These are phyloP conservation scores for Venturia carpophila DNA, from an alignment of 2,329 filamentous ascomycete species.

Conservation along the genomic window DNA sequence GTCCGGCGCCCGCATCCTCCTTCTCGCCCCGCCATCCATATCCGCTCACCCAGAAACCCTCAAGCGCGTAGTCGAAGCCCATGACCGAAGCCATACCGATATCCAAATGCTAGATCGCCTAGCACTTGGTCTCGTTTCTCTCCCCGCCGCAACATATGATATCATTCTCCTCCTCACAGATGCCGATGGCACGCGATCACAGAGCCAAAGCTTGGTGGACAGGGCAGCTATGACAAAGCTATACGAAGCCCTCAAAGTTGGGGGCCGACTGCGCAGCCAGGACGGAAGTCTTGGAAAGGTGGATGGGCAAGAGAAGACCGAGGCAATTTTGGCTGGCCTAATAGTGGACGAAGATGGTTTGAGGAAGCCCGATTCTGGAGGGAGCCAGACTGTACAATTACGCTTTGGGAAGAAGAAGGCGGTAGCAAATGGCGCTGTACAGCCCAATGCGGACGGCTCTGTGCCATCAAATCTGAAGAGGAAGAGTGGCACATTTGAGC, in stretches of 20 bases:
- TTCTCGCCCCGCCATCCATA: conserved; percentile 85
- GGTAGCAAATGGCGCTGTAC: conserved; percentile 25
- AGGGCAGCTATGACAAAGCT: conserved; percentile 53
- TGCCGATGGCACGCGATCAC: conserved; percentile 56
- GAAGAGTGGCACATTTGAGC: conserved; percentile 32
- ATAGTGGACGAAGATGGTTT: conserved; percentile 57
- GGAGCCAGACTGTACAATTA: conserved; percentile 52
- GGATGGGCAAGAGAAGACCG: conserved; percentile 42
- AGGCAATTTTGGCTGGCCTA: conserved; percentile 78
- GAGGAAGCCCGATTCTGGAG: conserved; percentile 60
- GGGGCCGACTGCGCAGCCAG: conserved; percentile 61
- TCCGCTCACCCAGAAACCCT: conserved; percentile 77
- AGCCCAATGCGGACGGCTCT: conserved; percentile 28
- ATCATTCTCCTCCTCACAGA: conserved; percentile 76
- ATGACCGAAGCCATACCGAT: conserved; percentile 72
- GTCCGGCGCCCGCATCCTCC: conserved; percentile 47
- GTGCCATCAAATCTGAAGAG: conserved; percentile 35
- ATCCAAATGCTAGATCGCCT: conserved; percentile 97
- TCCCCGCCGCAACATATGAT: conserved; percentile 74
- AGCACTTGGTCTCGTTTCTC: conserved; percentile 67
- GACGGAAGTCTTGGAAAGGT: conserved; percentile 50
- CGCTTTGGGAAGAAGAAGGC: conserved; percentile 59
- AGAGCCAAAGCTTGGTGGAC: conserved; percentile 57
- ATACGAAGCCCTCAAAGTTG: conserved; percentile 55
- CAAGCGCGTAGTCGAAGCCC: conserved; percentile 58